phyloP scores from a whole-genome alignment of 352 stramenopile species.

The Globisporangium echinulatum region DNA sequence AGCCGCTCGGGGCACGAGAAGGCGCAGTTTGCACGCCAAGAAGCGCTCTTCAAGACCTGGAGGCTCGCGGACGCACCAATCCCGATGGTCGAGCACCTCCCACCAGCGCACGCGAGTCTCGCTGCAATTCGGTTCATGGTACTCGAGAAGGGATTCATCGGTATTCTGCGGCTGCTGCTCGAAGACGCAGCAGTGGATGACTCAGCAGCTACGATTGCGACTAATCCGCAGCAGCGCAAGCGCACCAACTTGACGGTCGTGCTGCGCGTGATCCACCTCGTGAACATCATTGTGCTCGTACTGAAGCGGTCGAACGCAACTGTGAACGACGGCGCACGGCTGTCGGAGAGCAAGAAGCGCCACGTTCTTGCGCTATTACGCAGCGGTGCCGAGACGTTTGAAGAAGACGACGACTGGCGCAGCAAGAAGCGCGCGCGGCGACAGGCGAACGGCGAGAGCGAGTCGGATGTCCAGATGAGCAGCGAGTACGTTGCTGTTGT shows the following conservation, averaged over 20 bases:
- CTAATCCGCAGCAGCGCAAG: conserved; percentile 15
- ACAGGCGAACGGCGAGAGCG: conserved; percentile 29
- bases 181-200: conserved; percentile 40
- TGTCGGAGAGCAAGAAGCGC: conserved; percentile 40
- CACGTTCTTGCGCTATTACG: conserved; percentile 41
- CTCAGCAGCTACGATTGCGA: background rate
- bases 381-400: conserved; percentile 53
- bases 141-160: conserved; percentile 53
- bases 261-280: conserved; percentile 51
- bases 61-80: conserved; percentile 64
- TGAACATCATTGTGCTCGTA: conserved; percentile 64
- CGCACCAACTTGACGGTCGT: conserved; percentile 66
- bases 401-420: conserved; percentile 42
- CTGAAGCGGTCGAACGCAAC: conserved; percentile 26
- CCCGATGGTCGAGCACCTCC: conserved; percentile 54
- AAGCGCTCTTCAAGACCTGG: conserved; percentile 80
- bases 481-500: conserved; percentile 30
- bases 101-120: conserved; percentile 48
- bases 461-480: conserved; percentile 60
- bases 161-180: conserved; percentile 58
- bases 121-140: conserved; percentile 46
- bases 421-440: conserved; percentile 71
- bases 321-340: conserved; percentile 18
- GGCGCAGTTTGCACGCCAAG: conserved; percentile 67
- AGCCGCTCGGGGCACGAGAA: conserved; percentile 73